Conservation (phyloP, 805 yeast species). For the Metschnikowia colocasiae region DNA sequence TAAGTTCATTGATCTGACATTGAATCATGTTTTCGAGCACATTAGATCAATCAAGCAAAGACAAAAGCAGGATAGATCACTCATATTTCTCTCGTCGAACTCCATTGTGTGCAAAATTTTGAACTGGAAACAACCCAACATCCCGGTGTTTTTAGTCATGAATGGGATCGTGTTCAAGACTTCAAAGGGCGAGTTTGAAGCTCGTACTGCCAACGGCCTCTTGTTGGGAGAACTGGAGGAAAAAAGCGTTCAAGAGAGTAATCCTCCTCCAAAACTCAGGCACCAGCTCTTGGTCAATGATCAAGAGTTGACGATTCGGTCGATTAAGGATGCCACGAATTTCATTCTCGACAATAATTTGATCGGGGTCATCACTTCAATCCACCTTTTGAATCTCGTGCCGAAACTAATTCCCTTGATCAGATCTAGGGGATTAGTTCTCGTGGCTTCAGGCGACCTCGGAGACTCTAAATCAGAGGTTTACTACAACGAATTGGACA, state of each 20-base stretch:
- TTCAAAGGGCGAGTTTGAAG: conserved; percentile 29
- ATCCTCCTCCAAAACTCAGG: conserved; percentile 9
- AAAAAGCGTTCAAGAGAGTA: conserved; percentile 1
- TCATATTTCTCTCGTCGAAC: conserved; percentile 82
- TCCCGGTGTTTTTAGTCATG: conserved; percentile 86
- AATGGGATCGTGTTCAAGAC: conserved; percentile 51
- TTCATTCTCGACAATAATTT: conserved; percentile 81
- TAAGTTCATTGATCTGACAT: conserved; percentile 67
- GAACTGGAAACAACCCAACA: conserved; percentile 98
- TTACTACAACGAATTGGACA: conserved; percentile 30
- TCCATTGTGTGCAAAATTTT: conserved; percentile 88
- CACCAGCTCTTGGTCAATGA: conserved; percentile 25
- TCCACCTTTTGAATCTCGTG: conserved; percentile 63
- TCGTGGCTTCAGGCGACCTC: conserved; percentile 63
- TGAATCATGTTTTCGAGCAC: conserved; percentile 72
- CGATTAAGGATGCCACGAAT: conserved; percentile 76
- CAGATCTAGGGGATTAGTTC: conserved; percentile 73
- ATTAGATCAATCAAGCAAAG: conserved; percentile 46
- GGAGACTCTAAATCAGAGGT: conserved; percentile 20
- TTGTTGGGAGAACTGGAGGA: conserved; percentile 24
- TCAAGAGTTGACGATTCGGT: conserved; percentile 49
- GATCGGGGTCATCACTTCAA: conserved; percentile 77
- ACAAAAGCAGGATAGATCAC: conserved; percentile 43
- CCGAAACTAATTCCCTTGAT: conserved; percentile 74
- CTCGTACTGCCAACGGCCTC: conserved; percentile 40